phyloP scores from a whole-genome alignment of 306 rosid genomes.

The Cercis canadensis region DNA sequence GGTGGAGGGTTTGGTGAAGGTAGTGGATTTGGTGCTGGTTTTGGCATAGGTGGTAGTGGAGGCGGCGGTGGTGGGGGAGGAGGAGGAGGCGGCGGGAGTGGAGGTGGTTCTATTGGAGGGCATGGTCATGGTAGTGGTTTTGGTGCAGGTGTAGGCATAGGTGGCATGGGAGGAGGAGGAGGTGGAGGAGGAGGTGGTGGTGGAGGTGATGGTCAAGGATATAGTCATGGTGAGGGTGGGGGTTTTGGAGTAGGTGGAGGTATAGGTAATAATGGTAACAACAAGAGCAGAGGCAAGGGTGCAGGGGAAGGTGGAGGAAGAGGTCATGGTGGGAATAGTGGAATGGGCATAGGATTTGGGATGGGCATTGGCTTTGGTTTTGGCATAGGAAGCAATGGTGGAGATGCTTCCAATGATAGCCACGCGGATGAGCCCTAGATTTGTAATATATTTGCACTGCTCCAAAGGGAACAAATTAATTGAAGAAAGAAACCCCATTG shows the following conservation, averaged over 20 bases:
- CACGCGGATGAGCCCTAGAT: slow-evolving; percentile 31
- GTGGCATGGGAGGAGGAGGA: slow-evolving; percentile 24
- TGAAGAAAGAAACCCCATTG: too few species aligned
- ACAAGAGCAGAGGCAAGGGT: neutral
- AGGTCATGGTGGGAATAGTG: slow-evolving; percentile 29
- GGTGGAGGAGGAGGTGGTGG: slow-evolving; percentile 3
- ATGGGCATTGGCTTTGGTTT: slow-evolving; percentile 63
- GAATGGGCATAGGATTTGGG: slow-evolving; percentile 59
- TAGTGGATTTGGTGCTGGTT: slow-evolving; percentile 49
- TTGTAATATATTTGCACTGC: too few species aligned
- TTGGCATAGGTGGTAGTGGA: slow-evolving; percentile 34
- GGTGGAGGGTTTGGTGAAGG: slow-evolving; percentile 47
- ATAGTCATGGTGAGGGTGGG: slow-evolving; percentile 43
- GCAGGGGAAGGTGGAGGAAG: slow-evolving; percentile 8
- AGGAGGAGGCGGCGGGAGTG: slow-evolving; percentile 34
- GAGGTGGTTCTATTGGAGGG: slow-evolving; percentile 35
- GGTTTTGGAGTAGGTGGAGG: slow-evolving; percentile 38
- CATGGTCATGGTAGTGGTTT: slow-evolving; percentile 52
- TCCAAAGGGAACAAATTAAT: too few species aligned
- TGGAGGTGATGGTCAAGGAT: slow-evolving; percentile 3
- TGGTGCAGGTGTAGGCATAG: slow-evolving; percentile 33
- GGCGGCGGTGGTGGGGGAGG: slow-evolving; percentile 32
- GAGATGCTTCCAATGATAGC: neutral
- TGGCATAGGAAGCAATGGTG: slow-evolving; percentile 45
- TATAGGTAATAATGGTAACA: neutral